These are phyloP conservation scores for Hanseniaspora guilliermondii DNA, from an alignment of 805 yeast genomes.

Conservation along the genomic window DNA sequence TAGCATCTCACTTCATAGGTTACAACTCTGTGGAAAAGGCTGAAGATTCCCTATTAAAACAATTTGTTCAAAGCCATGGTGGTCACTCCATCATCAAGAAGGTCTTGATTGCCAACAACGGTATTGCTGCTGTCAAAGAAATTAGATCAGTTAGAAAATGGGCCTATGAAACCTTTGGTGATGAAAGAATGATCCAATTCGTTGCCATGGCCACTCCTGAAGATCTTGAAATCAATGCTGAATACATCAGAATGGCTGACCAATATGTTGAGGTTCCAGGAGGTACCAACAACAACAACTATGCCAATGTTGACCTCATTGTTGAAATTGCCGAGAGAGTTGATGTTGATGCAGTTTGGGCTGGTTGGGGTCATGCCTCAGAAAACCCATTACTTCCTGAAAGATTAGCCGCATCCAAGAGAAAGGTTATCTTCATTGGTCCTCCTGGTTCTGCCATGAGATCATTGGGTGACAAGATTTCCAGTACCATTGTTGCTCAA, in stretches of 20 bases:
- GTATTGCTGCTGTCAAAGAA: constrained; percentile 98
- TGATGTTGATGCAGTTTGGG: constrained; percentile 98
- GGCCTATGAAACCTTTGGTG: constrained; percentile 98
- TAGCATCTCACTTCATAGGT: constrained; percentile 73
- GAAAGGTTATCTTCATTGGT: constrained; percentile 85
- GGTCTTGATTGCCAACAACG: constrained; percentile 91
- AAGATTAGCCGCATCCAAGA: constrained; percentile 81
- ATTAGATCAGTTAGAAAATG: constrained; percentile 95
- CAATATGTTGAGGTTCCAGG: constrained; percentile 98
- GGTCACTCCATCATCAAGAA: constrained; percentile 92
- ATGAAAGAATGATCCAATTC: constrained; percentile 84
- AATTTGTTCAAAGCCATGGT: constrained; percentile 69
- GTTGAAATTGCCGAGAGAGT: constrained; percentile 96
- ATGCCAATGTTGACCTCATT: constrained; percentile 93
- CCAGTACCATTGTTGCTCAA: constrained; percentile 97
- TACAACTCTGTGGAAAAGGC: constrained; percentile 65
- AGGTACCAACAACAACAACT: constrained; percentile 96
- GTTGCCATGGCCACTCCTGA: constrained; percentile 99
- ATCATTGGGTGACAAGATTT: constrained; percentile 96
- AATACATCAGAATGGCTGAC: constrained; percentile 97
- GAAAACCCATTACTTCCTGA: constrained; percentile 95
- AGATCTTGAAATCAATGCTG: constrained; percentile 92
- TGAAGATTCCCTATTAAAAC: constrained; percentile 64
- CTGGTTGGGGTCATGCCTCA: constrained; percentile 99
- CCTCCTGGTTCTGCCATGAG: constrained; percentile 99